Conservation (phyloP, 192 early-diverging fungal species). For the Gorgonomyces haynaldii region DNA sequence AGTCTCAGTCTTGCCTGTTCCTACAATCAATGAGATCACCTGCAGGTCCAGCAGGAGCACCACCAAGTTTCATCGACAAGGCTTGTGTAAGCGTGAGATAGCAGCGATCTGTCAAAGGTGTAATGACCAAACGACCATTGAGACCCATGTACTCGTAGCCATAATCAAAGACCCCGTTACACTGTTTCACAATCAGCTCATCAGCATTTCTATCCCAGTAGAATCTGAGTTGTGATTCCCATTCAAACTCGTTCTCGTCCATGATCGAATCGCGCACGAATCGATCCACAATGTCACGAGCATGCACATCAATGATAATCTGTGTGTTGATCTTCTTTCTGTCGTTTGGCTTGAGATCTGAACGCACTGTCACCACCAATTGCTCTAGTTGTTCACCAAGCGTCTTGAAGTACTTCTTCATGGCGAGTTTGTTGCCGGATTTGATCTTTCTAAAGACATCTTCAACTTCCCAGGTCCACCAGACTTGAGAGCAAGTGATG, state of each 20-base stretch:
- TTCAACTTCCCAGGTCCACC: slow-evolving; percentile 60
- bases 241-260: slow-evolving; percentile 47
- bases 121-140: slow-evolving; percentile 46
- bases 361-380: slow-evolving; percentile 38
- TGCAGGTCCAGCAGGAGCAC: slow-evolving; percentile 48
- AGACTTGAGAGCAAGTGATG: slow-evolving; percentile 48
- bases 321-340: slow-evolving; percentile 45
- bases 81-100: slow-evolving; percentile 49
- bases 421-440: slow-evolving; percentile 43
- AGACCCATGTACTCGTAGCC: slow-evolving; percentile 54
- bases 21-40: too few species aligned
- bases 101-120: slow-evolving; percentile 48
- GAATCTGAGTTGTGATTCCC: slow-evolving; percentile 52
- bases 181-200: slow-evolving; percentile 37
- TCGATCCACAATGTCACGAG: slow-evolving; percentile 48
- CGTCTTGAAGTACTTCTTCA: slow-evolving; percentile 44
- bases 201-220: slow-evolving; percentile 44
- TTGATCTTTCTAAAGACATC: slow-evolving; percentile 49
- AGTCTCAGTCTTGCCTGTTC: slow-evolving; percentile 52
- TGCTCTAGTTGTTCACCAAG: slow-evolving; percentile 43
- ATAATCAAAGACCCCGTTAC: slow-evolving; percentile 49
- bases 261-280: slow-evolving; percentile 46
- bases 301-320: slow-evolving; percentile 53
- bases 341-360: slow-evolving; percentile 39
- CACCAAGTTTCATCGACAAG: slow-evolving; percentile 47